Conservation (phyloP, 2,329 filamentous ascomycete species). For the Stachybotrys echinatus region DNA sequence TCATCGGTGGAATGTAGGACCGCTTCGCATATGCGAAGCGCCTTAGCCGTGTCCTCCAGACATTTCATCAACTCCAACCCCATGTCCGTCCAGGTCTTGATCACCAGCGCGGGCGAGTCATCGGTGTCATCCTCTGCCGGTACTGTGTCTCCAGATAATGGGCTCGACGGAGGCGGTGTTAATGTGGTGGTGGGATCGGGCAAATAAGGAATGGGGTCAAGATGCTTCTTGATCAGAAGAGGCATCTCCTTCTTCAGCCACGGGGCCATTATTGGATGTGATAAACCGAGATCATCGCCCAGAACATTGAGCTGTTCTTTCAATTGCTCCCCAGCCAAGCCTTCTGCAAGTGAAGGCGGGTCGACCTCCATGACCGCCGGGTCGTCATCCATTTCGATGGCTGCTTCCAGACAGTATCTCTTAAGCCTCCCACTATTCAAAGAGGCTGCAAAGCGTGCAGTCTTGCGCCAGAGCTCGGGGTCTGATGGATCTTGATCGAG, state of each 20-base stretch:
- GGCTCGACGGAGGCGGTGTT: slow-evolving; percentile 20
- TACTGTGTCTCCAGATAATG: slow-evolving; percentile 6
- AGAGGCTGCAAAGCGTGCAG: slow-evolving; percentile 53
- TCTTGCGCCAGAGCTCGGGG: slow-evolving; percentile 59
- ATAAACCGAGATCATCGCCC: slow-evolving; percentile 49
- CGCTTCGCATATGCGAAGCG: slow-evolving; percentile 22
- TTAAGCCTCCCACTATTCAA: slow-evolving; percentile 52
- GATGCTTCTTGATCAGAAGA: slow-evolving; percentile 41
- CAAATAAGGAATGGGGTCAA: slow-evolving; percentile 59
- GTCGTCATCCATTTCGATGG: slow-evolving; percentile 63
- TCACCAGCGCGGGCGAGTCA: slow-evolving; percentile 11
- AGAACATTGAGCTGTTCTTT: slow-evolving; percentile 49
- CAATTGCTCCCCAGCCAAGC: slow-evolving; percentile 57
- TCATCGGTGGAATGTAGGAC: slow-evolving; percentile 17
- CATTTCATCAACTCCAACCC: slow-evolving; percentile 27
- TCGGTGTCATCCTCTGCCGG: slow-evolving; percentile 9
- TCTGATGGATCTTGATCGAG: slow-evolving; percentile 63
- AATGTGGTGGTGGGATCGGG: slow-evolving; percentile 43
- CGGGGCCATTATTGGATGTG: slow-evolving; percentile 56
- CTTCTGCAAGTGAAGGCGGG: slow-evolving; percentile 58
- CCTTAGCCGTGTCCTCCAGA: slow-evolving; percentile 18
- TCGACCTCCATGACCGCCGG: slow-evolving; percentile 57
- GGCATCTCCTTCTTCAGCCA: slow-evolving; percentile 50
- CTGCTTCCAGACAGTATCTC: slow-evolving; percentile 60
- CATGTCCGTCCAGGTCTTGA: slow-evolving; percentile 26